phyloP scores from a whole-genome alignment of 768 basidiomycete genomes.

The Rhizopogon vinicolor region DNA sequence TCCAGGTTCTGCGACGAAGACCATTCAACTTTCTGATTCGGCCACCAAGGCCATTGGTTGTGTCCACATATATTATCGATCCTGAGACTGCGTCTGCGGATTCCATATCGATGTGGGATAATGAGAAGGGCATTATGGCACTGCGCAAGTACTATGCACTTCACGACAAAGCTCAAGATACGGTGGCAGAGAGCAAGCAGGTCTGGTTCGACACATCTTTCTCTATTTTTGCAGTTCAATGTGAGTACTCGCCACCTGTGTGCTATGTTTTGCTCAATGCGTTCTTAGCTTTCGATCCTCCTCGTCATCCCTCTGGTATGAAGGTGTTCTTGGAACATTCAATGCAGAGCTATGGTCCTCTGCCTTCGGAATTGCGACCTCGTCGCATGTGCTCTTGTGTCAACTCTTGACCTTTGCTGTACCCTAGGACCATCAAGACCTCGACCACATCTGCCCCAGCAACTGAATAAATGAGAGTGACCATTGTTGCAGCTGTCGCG shows the following conservation, averaged over 20 bases:
- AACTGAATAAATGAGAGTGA: slow-evolving; percentile 32
- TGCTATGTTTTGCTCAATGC: slow-evolving; percentile 6
- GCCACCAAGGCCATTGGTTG: slow-evolving; percentile 23
- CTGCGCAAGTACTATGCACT: slow-evolving; percentile 67
- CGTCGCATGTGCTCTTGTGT: slow-evolving; percentile 63
- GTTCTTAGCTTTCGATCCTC: slow-evolving; percentile 63
- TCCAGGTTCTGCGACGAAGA: slow-evolving; percentile 26
- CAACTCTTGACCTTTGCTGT: slow-evolving; percentile 68
- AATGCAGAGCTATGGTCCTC: slow-evolving; percentile 62
- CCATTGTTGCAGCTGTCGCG: slow-evolving; percentile 15
- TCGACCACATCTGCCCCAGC: slow-evolving; percentile 33
- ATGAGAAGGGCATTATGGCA: slow-evolving; percentile 61
- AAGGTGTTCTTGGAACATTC: slow-evolving; percentile 71
- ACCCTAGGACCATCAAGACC: slow-evolving; percentile 51
- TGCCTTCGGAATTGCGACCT: slow-evolving; percentile 67
- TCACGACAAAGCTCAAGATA: slow-evolving; percentile 60
- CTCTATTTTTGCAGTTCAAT: slow-evolving; percentile 67
- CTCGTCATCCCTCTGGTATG: slow-evolving; percentile 60
- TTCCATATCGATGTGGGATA: slow-evolving; percentile 52
- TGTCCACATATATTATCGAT: slow-evolving; percentile 52
- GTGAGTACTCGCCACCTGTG: slow-evolving; percentile 36
- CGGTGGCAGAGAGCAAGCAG: slow-evolving; percentile 62
- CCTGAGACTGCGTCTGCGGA: slow-evolving; percentile 46
- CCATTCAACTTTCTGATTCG: slow-evolving; percentile 10
- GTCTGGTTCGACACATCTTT: slow-evolving; percentile 70